Evolutionary conservation across 1,284 basidiomycete species (phyloP).

Genomic region (Ganoderma resinaceum): DNA sequence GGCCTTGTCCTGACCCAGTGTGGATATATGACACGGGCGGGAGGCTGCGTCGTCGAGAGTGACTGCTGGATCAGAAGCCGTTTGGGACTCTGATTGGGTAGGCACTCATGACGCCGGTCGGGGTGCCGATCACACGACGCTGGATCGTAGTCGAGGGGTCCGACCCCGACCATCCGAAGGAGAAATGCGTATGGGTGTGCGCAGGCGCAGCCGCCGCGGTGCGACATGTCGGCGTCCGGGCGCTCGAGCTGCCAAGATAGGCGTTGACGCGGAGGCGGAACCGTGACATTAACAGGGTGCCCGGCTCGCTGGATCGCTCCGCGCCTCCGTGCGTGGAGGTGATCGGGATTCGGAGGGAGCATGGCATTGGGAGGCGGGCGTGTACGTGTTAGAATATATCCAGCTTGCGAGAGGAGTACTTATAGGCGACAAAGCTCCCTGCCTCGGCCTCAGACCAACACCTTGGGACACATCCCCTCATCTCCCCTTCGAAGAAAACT

Average conservation of each 20-base stretch:
- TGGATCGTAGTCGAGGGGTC: conserved; percentile 16
- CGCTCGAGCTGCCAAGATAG: conserved; percentile 15
- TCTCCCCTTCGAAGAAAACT: neutral
- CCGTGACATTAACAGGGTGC: conserved; percentile 6
- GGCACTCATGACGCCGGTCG: neutral
- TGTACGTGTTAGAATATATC: conserved; percentile 17
- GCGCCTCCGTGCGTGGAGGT: conserved; percentile 6
- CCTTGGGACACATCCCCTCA: neutral
- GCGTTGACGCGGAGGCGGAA: conserved; percentile 25
- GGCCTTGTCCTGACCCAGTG: neutral
- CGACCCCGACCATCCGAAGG: neutral
- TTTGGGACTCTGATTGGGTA: conserved; percentile 24
- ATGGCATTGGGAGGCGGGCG: conserved; percentile 16
- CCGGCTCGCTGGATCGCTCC: conserved; percentile 19
- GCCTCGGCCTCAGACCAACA: conserved; percentile 9
- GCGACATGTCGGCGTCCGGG: conserved; percentile 4
- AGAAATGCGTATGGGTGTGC: neutral
- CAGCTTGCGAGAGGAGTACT: conserved; percentile 16
- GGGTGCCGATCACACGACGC: conserved; percentile 32
- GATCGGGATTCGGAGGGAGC: conserved; percentile 12
- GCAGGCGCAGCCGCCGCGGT: conserved; percentile 4
- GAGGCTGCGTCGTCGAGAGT: neutral
- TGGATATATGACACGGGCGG: neutral
- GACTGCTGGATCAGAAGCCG: conserved; percentile 25
- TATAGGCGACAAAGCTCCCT: conserved; percentile 18